Evolutionary conservation across 768 basidiomycete species (phyloP).

Genomic region (Tubosaeta brunneosetosa): DNA sequence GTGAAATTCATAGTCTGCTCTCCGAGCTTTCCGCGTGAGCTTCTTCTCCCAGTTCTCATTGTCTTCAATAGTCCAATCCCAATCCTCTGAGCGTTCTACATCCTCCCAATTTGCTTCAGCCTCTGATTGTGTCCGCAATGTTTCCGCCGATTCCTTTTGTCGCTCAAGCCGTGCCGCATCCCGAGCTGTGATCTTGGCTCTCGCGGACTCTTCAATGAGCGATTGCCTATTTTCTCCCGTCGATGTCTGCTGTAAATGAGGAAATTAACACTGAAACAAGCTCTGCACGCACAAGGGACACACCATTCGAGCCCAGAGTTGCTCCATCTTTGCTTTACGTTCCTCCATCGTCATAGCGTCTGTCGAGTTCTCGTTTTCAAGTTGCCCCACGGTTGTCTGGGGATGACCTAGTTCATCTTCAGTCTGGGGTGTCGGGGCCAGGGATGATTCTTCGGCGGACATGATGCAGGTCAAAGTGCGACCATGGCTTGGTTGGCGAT

Average conservation of each 20-base stretch:
- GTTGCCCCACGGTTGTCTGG: slow-evolving; percentile 19
- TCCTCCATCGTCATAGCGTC: slow-evolving; percentile 55
- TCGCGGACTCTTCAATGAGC: slow-evolving; percentile 79
- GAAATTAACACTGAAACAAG: neutral
- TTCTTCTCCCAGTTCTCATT: slow-evolving; percentile 42
- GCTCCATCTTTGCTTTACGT: slow-evolving; percentile 70
- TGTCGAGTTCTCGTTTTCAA: slow-evolving; percentile 12
- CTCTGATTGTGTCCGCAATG: slow-evolving; percentile 75
- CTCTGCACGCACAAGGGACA: neutral
- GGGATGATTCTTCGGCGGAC: slow-evolving; percentile 8
- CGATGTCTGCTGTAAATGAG: slow-evolving; percentile 57
- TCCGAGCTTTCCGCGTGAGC: slow-evolving; percentile 69
- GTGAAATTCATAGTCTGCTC: slow-evolving; percentile 88
- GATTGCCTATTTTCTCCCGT: slow-evolving; percentile 81
- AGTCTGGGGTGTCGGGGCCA: neutral
- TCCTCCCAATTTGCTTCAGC: slow-evolving; percentile 93
- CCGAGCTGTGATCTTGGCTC: slow-evolving; percentile 67
- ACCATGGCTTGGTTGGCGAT: neutral
- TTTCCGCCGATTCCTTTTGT: slow-evolving; percentile 88
- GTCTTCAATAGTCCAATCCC: slow-evolving; percentile 57
- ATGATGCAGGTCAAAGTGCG: slow-evolving; percentile 2
- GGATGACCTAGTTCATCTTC: neutral
- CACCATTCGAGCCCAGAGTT: slow-evolving; percentile 78
- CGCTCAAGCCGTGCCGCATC: slow-evolving; percentile 83
- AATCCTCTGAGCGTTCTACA: slow-evolving; percentile 89